These are phyloP conservation scores for Ensete glaucum DNA, from an alignment of 176 grass and related monocot genomes.

Conservation along the genomic window DNA sequence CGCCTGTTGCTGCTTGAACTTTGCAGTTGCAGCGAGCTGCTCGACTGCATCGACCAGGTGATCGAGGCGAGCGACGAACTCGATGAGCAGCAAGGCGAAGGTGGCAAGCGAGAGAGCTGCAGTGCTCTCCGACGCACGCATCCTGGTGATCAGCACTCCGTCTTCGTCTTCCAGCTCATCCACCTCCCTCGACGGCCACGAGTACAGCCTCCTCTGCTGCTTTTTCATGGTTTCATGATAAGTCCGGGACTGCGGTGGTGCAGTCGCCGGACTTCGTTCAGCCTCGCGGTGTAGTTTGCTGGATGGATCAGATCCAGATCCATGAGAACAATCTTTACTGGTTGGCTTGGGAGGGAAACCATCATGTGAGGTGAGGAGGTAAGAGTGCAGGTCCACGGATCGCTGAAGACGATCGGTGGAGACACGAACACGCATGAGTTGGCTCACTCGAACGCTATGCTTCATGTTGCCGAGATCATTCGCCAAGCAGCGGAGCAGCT, in stretches of 20 bases:
- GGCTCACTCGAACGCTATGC: conserved; percentile 17
- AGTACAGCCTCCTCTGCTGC: conserved; percentile 22
- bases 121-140: conserved; percentile 27
- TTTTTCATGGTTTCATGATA: conserved; percentile 9
- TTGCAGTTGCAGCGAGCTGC: conserved; percentile 31
- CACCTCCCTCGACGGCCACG: conserved; percentile 37
- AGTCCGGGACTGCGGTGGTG: background rate
- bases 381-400: conserved; percentile 30
- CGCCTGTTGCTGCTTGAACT: conserved; percentile 28
- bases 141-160: conserved; percentile 10
- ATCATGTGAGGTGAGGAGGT: conserved; percentile 15
- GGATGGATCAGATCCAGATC: background rate
- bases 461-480: conserved; percentile 31
- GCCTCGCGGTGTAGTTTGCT: background rate
- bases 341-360: background rate
- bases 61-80: conserved; percentile 49
- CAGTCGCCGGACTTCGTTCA: background rate
- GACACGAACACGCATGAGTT: conserved; percentile 34
- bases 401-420: conserved; percentile 37
- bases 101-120: conserved; percentile 31
- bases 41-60: conserved; percentile 44
- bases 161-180: conserved; percentile 27
- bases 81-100: conserved; percentile 38
- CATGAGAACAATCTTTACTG: background rate
- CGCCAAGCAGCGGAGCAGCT: conserved; percentile 32